Evolutionary conservation across 192 early-diverging fungal species (phyloP), one percentile per base, ranked within the genome.

Genomic region (Radiomyces spectabilis): DNA sequence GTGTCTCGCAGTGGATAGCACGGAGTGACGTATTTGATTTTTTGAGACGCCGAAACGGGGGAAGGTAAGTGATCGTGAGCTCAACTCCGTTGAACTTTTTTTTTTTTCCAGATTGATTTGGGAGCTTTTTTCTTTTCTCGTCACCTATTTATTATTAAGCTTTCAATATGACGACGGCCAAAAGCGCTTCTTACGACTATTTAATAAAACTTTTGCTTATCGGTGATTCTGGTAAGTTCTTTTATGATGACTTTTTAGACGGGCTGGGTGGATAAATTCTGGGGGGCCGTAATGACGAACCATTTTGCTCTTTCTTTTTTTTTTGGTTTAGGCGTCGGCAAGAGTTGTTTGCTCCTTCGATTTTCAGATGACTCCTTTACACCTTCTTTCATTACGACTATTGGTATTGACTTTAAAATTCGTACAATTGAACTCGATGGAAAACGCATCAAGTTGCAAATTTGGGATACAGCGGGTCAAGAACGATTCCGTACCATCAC

Each of bases 371-470:
- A 99, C 78, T 93, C 92, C 46, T 99, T 99, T 68, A 97, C 96
- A 26, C 96, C 96, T 27, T 95, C 93, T 33, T 99, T 97, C 76
- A 99, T 99, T 68, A 97, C 96, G 35, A 99, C 96, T 42, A 97
- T 99, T 57, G 96, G 96, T 41, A 97, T 99, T 57, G 96, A 99
- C 77, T 99, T 99, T 73, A 96, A 97, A 78, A 97, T 99, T 69
- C 84, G 94, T 51, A 97, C 93, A 22, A 95, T 99, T 52, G 96
- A 99, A 63, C 79, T 99, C 33, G 96, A 97, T 65, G 96, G 94
- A 52, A 97, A 97, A 79, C 85, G 94, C 53, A 96, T 99, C 68
- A 99, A 99, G 76, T 81, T 99, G 33, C 96, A 99, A 74, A 99
- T 99, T 58, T 99, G 96, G 96, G 95, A 99, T 74, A 99, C 95